Base-by-base conservation (phyloP, 2,329 filamentous ascomycete species). In the Pyrenophora graminea region DNA sequence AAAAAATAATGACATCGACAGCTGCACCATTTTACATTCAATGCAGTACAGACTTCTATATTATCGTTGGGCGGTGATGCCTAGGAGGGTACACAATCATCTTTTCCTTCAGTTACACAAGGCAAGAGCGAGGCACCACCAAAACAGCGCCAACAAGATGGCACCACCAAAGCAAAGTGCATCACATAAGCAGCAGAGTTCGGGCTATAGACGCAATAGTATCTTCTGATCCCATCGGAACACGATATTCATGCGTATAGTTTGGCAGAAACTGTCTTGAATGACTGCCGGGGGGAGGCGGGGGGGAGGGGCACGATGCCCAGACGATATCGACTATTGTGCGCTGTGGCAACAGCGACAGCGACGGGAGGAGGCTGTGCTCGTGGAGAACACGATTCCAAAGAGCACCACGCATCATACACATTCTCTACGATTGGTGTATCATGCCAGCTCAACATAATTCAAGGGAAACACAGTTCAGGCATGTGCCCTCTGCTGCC, bases 401-500 rank as follows among this genome's bases (percentile, higher is more conserved):
- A 2, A 25, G 23, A 25, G 23, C 23, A 25, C 27, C 27, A 30
- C 27, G 27, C 27, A 30, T 30, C 27, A 30, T 30, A 30, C 3
- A 2, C 10, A 13, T 30, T 30, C 18, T 27, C 44, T 34, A 23
- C 50, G 33, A 19, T 53, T 45, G 27, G 45, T 37, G 25, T 33
- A 43, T 43, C 34, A 45, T 39, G 61, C 62, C 63, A 54, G 59
- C 56, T 54, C 32, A 27, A 40, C 50, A 56, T 50, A 53, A 44
- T 31, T 38, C 50, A 53, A 48, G 27, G 36, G 37, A 54, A 59
- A 53, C 55, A 53, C 52, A 55, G 48, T 27, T 33, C 50, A 52
- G 40, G 45, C 40, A 21, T 46, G 45, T 48, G n/a, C 19, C 38
- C 42, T 36, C 31, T 44, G 33, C 48, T 44, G 44, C 39, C 25